phyloP scores from a whole-genome alignment of 345 rosid genomes.

The Euphorbia peplus region DNA sequence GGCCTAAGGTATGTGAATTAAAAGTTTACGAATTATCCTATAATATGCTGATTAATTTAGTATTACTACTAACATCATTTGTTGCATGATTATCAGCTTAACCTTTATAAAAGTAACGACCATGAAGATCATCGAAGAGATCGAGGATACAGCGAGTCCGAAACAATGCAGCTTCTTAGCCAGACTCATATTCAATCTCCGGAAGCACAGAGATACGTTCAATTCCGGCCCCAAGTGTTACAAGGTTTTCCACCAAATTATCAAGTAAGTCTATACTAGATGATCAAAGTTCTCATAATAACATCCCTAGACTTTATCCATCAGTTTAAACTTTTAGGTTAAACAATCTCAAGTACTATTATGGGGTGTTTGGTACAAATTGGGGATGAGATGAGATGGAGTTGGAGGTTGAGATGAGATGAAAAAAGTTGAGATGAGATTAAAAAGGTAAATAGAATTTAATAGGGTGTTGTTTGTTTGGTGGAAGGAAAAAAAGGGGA shows the following conservation, averaged over 20 bases:
- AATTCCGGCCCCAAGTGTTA: constrained; percentile 29
- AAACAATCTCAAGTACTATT: too few relatives aligned
- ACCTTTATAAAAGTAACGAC: constrained; percentile 25
- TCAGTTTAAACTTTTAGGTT: too few relatives aligned
- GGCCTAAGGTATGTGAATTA: constrained; percentile 40
- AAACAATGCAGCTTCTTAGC: constrained; percentile 51
- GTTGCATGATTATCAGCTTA: constrained; percentile 8
- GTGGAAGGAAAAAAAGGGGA: too few relatives aligned
- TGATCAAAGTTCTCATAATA: too few relatives aligned
- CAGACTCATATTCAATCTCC: constrained; percentile 56
- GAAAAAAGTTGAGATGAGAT: too few relatives aligned
- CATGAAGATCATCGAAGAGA: constrained; percentile 24
- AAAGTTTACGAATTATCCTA: neutral
- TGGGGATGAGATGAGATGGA: too few relatives aligned
- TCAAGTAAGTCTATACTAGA: constrained; percentile 41
- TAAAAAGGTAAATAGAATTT: too few relatives aligned
- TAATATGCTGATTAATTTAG: neutral
- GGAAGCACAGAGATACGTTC: constrained; percentile 40
- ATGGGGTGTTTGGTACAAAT: too few relatives aligned
- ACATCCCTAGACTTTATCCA: too few relatives aligned
- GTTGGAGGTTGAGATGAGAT: too few relatives aligned
- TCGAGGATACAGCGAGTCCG: constrained; percentile 38
- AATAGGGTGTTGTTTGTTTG: too few relatives aligned
- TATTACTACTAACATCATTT: neutral
- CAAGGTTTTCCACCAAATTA: constrained; percentile 33